These are phyloP conservation scores for Penicillium turbatum DNA, from an alignment of 495 filamentous ascomycete species.

Conservation along the genomic window DNA sequence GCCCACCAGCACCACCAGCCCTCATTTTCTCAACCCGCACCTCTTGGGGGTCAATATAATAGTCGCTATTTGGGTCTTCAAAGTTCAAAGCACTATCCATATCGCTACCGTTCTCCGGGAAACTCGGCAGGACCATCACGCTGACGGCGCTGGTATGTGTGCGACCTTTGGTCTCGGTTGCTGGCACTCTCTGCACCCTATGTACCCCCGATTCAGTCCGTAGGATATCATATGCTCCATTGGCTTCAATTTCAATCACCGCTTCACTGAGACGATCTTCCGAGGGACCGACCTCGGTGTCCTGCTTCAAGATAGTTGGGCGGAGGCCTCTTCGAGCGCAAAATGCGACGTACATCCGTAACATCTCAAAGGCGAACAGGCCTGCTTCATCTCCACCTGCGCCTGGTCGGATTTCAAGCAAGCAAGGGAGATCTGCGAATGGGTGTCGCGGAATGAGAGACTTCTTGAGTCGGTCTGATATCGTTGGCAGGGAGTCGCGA, in stretches of 20 bases:
- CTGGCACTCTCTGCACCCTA: constrained; percentile 86
- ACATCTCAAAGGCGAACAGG: constrained; percentile 79
- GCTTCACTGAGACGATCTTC: constrained; percentile 73
- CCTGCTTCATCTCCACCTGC: constrained; percentile 91
- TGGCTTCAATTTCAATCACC: constrained; percentile 74
- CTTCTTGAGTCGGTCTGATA: constrained; percentile 62
- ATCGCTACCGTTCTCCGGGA: constrained; percentile 54
- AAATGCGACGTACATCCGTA: constrained; percentile 84
- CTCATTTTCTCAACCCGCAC: constrained; percentile 88
- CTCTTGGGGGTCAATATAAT: constrained; percentile 82
- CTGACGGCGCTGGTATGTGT: constrained; percentile 90
- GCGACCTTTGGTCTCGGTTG: constrained; percentile 82
- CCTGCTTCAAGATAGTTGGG: constrained; percentile 51
- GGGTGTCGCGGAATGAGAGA: constrained; percentile 84
- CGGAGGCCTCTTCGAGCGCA: constrained; percentile 63
- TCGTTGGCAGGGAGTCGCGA: constrained; percentile 49
- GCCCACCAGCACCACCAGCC: constrained; percentile 85
- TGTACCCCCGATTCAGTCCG: constrained; percentile 91
- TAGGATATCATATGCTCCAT: constrained; percentile 73
- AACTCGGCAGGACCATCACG: constrained; percentile 84
- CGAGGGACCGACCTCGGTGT: constrained; percentile 50
- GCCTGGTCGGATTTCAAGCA: constrained; percentile 88
- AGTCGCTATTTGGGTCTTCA: constrained; percentile 82
- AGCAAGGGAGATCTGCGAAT: constrained; percentile 86
- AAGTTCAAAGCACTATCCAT: constrained; percentile 55